phyloP scores from a whole-genome alignment of 202 grass and related monocot genomes.

The Digitaria exilis region DNA sequence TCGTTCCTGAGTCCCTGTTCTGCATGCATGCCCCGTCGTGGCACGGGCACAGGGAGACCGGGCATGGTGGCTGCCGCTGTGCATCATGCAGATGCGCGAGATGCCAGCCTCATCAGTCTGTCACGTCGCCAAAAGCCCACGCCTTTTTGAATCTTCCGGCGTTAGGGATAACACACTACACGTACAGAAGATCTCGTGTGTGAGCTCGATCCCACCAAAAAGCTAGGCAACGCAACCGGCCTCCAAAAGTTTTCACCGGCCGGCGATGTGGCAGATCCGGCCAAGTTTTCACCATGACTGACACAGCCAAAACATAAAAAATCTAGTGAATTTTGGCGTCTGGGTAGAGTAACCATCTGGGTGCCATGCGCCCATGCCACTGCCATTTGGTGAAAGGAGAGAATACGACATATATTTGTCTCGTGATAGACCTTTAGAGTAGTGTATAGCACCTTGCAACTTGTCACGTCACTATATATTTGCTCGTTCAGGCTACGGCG shows the following conservation, averaged over 20 bases:
- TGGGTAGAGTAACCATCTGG: not conserved
- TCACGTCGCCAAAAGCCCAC: not conserved
- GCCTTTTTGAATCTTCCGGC: not conserved
- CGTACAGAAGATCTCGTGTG: not conserved
- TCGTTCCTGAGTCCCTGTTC: not conserved
- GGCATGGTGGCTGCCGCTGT: not conserved
- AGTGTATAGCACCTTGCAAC: not conserved
- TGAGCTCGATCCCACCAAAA: not conserved
- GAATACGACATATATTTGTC: not conserved
- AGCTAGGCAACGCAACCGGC: not conserved
- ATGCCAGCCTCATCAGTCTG: not conserved
- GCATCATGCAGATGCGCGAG: conserved; percentile 4
- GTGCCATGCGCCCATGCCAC: not conserved
- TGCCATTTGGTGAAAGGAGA: not conserved
- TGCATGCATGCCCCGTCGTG: not conserved
- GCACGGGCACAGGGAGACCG: not conserved
- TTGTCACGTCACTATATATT: not conserved
- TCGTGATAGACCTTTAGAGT: not conserved
- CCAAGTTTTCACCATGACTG: not conserved
- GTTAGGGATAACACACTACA: not conserved
- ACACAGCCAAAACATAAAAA: not conserved
- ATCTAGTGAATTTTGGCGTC: not conserved
- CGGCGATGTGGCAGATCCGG: not conserved
- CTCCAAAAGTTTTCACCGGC: not conserved
- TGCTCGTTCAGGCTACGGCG: not conserved